Evolutionary conservation across 2,329 filamentous ascomycete genomes (phyloP).

Genomic region (Cercospora sojina): DNA sequence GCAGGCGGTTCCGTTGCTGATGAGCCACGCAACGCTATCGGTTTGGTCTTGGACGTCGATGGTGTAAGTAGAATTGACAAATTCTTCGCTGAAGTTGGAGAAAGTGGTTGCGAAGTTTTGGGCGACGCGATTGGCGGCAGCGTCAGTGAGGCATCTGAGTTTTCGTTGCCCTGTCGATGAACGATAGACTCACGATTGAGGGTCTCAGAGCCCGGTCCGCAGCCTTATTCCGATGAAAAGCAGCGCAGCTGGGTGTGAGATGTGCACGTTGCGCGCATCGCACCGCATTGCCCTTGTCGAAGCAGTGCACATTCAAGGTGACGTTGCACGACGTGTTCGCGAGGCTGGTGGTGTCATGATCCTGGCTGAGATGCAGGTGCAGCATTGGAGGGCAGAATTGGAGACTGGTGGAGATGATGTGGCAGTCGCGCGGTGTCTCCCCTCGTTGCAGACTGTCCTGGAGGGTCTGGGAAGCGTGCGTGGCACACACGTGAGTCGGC

Average conservation of each 20-base stretch:
- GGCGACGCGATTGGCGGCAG: conserved; percentile 24
- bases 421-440: background rate
- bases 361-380: background rate
- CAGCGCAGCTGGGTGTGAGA: background rate
- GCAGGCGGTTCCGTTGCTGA: conserved; percentile 29
- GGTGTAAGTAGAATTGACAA: conserved; percentile 25
- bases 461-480: no score
- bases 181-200: background rate
- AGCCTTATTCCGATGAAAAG: background rate
- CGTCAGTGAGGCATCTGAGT: conserved; percentile 6
- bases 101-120: conserved; percentile 31
- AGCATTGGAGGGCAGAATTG: background rate
- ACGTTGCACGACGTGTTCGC: background rate
- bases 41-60: conserved; percentile 31
- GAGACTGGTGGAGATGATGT: background rate
- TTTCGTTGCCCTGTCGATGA: background rate
- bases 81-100: conserved; percentile 26
- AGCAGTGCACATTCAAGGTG: background rate
- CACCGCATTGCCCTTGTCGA: background rate
- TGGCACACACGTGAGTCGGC: background rate
- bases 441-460: background rate
- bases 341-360: background rate
- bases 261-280: background rate
- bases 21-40: conserved; percentile 32
- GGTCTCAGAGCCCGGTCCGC: background rate